phyloP scores from a whole-genome alignment of 1,139 yeast species.

The Lipomyces yarrowii region DNA sequence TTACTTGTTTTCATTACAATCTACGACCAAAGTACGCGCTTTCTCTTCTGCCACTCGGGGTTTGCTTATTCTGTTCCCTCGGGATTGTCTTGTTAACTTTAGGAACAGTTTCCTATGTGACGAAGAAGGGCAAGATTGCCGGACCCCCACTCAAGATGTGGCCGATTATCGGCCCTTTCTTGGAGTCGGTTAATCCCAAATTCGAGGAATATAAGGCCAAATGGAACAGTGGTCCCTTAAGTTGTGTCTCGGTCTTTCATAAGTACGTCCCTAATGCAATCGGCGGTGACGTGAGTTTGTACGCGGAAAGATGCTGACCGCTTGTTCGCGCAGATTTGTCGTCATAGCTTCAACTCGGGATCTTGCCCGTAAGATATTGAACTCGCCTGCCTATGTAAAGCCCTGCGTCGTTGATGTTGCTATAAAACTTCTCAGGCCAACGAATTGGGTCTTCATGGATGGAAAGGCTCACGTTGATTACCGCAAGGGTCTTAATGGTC shows the following conservation, averaged over 20 bases:
- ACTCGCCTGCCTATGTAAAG: slow-evolving; percentile 83
- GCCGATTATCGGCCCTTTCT: slow-evolving; percentile 95
- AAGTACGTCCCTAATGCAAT: slow-evolving; percentile 45
- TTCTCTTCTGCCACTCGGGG: not conserved
- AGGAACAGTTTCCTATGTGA: slow-evolving; percentile 57
- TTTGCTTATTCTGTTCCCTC: not conserved
- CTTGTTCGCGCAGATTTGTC: slow-evolving; percentile 55
- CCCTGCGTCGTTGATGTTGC: slow-evolving; percentile 99
- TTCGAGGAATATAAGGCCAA: slow-evolving; percentile 90
- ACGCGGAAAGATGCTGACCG: not conserved
- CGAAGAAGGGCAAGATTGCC: slow-evolving; percentile 81
- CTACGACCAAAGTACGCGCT: slow-evolving; percentile 26
- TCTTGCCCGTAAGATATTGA: slow-evolving; percentile 83
- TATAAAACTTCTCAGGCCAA: slow-evolving; percentile 84
- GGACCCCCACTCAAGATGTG: slow-evolving; percentile 86
- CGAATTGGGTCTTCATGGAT: slow-evolving; percentile 96
- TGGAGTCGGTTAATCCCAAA: slow-evolving; percentile 94
- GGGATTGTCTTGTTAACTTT: not conserved
- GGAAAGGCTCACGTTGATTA: slow-evolving; percentile 95
- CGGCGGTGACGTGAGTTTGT: not conserved
- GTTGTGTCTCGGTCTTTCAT: slow-evolving; percentile 96
- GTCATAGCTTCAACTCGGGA: slow-evolving; percentile 92
- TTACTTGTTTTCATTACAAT: slow-evolving; percentile 10
- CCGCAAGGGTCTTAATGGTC: slow-evolving; percentile 85
- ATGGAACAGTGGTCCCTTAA: slow-evolving; percentile 92